These are phyloP conservation scores for Psilocybe mexicana DNA, from an alignment of 1,284 basidiomycete species.

Conservation along the genomic window DNA sequence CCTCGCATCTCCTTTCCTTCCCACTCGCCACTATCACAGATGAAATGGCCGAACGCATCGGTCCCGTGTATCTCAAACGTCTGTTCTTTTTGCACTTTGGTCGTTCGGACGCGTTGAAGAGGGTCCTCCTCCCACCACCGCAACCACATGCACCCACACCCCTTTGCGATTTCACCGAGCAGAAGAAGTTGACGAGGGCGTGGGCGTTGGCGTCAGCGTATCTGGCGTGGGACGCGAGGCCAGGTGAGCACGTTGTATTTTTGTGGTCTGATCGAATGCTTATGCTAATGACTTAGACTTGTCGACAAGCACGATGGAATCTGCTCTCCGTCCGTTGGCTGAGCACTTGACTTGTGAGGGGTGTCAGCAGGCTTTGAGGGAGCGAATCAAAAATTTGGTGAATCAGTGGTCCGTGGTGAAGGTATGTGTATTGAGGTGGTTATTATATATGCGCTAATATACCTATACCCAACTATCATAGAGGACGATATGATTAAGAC, in stretches of 20 bases:
- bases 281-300: conserved; percentile 42
- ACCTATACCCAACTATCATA: conserved; percentile 11
- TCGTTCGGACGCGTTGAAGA: conserved; percentile 49
- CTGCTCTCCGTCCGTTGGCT: conserved; percentile 55
- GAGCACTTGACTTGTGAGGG: conserved; percentile 61
- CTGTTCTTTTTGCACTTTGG: conserved; percentile 60
- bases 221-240: conserved; percentile 67
- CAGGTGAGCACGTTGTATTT: conserved; percentile 41
- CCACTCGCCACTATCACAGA: conserved; percentile 57
- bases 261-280: neutral
- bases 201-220: conserved; percentile 70
- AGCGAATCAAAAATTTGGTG: conserved; percentile 67
- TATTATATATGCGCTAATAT: neutral
- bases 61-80: conserved; percentile 60
- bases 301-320: conserved; percentile 60
- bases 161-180: conserved; percentile 57
- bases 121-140: conserved; percentile 58
- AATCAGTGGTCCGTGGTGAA: conserved; percentile 79
- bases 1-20: conserved; percentile 60
- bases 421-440: conserved; percentile 37
- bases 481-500: conserved; percentile 38
- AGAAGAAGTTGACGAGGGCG: conserved; percentile 62
- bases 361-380: conserved; percentile 59
- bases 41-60: conserved; percentile 58
- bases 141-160: conserved; percentile 60